Conservation (phyloP, 2,329 filamentous ascomycete genomes). For the Ceratocystiopsis minuta region DNA sequence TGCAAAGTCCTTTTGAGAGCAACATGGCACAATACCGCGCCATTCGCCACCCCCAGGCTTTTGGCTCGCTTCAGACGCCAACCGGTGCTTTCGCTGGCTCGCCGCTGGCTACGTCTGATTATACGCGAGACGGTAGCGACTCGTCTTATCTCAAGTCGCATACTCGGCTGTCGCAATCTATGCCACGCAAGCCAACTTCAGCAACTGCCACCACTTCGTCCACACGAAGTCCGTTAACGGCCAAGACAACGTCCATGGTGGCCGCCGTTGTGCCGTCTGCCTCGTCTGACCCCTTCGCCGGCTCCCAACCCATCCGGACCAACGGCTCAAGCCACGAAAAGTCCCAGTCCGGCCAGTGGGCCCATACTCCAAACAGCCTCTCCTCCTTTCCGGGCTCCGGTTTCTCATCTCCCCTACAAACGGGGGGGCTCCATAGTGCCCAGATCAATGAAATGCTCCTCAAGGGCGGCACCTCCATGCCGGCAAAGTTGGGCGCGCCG, state of each 20-base stretch:
- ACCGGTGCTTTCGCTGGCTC: constrained; percentile 30
- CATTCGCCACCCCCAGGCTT: constrained; percentile 40
- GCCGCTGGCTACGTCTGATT: constrained; percentile 27
- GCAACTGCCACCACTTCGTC: constrained; percentile 32
- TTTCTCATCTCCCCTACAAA: constrained; percentile 64
- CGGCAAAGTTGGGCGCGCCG: constrained; percentile 53
- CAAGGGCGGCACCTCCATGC: constrained; percentile 75
- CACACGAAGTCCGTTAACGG: constrained; percentile 64
- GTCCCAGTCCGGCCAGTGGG: constrained; percentile 75
- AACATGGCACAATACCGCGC: constrained; percentile 62
- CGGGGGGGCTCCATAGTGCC: constrained; percentile 42
- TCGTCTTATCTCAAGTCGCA: constrained; percentile 37
- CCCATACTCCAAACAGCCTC: constrained; percentile 67
- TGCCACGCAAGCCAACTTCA: constrained; percentile 40
- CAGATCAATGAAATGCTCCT: constrained; percentile 82
- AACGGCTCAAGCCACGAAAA: constrained; percentile 54
- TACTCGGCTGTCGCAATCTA: constrained; percentile 39
- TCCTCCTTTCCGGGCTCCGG: constrained; percentile 80
- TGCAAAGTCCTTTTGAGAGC: constrained; percentile 74
- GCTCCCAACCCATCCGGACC: constrained; percentile 55
- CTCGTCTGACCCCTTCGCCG: constrained; percentile 49
- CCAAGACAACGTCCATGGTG: constrained; percentile 58
- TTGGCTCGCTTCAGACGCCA: constrained; percentile 36
- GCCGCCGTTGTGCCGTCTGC: constrained; percentile 47
- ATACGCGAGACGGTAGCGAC: constrained; percentile 29